These are phyloP conservation scores for Myxozyma geophila DNA, from an alignment of 805 yeast species.

Conservation along the genomic window DNA sequence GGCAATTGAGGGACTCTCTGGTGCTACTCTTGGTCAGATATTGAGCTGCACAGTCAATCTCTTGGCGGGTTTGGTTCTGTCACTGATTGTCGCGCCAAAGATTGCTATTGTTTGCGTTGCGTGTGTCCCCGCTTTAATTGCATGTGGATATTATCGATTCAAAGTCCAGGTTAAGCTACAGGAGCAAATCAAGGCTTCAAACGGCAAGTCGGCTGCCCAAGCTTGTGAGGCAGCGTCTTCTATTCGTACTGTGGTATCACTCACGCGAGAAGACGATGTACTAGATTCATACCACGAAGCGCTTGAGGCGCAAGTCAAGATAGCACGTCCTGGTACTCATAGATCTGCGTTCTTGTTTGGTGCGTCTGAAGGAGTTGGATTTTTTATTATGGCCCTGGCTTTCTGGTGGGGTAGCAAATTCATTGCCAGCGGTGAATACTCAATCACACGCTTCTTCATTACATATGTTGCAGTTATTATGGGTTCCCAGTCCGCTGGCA, in stretches of 20 bases:
- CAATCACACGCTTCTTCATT: constrained; percentile 46
- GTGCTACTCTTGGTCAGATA: constrained; percentile 42
- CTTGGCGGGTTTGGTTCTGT: constrained; percentile 48
- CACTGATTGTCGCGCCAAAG: constrained; percentile 49
- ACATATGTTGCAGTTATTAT: constrained; percentile 48
- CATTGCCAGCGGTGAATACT: constrained; percentile 43
- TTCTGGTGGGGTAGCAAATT: constrained; percentile 52
- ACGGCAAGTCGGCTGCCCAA: constrained; percentile 49
- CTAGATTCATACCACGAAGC: constrained; percentile 40
- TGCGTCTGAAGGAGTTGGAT: constrained; percentile 48
- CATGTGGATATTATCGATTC: constrained; percentile 49
- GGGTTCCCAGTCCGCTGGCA: constrained; percentile 52
- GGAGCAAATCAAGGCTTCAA: constrained; percentile 47
- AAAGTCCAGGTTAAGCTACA: constrained; percentile 44
- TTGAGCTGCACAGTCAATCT: constrained; percentile 44
- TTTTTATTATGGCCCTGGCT: constrained; percentile 49
- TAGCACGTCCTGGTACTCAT: constrained; percentile 17
- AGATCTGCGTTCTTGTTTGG: constrained; percentile 28
- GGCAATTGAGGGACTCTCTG: constrained; percentile 41
- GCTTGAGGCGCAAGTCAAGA: constrained; percentile 25
- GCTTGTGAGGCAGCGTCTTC: constrained; percentile 50
- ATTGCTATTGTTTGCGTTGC: constrained; percentile 52
- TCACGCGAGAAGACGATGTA: constrained; percentile 50
- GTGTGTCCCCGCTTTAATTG: constrained; percentile 45
- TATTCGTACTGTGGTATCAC: constrained; percentile 50